Evolutionary conservation across 495 filamentous ascomycete species (phyloP).

Genomic region (Pseudevernia furfuracea): DNA sequence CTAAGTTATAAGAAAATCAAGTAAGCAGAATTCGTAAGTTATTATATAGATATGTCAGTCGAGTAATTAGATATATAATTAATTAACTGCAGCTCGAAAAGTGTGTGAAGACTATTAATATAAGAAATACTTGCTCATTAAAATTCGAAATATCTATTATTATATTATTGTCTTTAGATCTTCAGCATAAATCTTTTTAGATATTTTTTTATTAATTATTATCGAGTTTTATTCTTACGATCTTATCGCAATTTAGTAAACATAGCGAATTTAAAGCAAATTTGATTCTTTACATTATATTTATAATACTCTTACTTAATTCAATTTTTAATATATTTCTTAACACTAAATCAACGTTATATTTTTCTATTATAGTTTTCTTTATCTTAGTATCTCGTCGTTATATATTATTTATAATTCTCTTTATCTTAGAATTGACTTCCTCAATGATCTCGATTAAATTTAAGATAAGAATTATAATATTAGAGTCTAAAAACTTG

Average conservation of each 20-base stretch:
- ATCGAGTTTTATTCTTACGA: conserved; percentile 42
- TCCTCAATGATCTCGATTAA: conserved; percentile 55
- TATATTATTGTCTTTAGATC: too few species aligned
- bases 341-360: conserved; percentile 56
- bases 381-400: conserved; percentile 57
- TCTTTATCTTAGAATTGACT: conserved; percentile 51
- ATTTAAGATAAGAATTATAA: conserved; percentile 55
- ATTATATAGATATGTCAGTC: too few species aligned
- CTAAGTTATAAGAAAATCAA: too few species aligned
- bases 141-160: too few species aligned
- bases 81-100: too few species aligned
- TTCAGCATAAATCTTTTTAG: too few species aligned
- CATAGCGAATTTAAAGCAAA: conserved; percentile 57
- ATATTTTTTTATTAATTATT: too few species aligned
- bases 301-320: conserved; percentile 46
- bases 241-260: conserved; percentile 60
- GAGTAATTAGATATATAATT: too few species aligned
- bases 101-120: too few species aligned
- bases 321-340: conserved; percentile 54
- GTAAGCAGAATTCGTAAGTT: too few species aligned
- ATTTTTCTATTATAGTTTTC: conserved; percentile 57
- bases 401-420: conserved; percentile 52
- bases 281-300: conserved; percentile 56
- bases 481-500: conserved; percentile 60
- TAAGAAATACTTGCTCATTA: too few species aligned